Conservation (phyloP, 306 rosid genomes). For the Prinsepia uniflora region DNA sequence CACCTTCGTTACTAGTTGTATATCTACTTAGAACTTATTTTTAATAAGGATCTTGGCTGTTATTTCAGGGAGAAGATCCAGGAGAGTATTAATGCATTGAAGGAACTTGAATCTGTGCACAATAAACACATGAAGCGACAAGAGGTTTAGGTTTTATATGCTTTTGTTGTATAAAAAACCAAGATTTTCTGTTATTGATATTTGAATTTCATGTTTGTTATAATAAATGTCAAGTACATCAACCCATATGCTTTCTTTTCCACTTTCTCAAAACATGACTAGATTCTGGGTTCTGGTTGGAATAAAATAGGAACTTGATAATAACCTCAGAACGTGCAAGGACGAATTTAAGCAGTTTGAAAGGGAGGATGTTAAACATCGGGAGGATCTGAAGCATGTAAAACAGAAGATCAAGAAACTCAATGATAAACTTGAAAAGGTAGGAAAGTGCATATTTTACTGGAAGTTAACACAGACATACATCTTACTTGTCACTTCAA, state of each 20-base stretch:
- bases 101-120: conserved; percentile 81
- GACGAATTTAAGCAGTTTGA: conserved; percentile 94
- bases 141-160: conserved; percentile 57
- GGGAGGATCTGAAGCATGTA: conserved; percentile 84
- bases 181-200: background rate
- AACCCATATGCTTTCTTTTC: background rate
- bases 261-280: conserved; percentile 9
- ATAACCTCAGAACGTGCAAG: conserved; percentile 71
- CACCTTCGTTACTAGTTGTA: conserved; percentile 8
- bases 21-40: conserved; percentile 11
- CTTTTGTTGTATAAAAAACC: conserved; percentile 11
- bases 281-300: conserved; percentile 16
- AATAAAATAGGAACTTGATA: conserved; percentile 64
- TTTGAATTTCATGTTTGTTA: background rate
- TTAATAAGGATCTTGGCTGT: conserved; percentile 7
- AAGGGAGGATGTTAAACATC: conserved; percentile 84
- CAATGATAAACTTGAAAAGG: conserved; percentile 83
- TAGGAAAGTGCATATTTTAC: conserved; percentile 24
- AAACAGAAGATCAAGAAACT: conserved; percentile 83
- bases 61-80: conserved; percentile 65
- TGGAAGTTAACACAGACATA: conserved; percentile 5
- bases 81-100: conserved; percentile 56
- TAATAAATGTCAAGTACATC: conserved; percentile 3
- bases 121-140: conserved; percentile 51
- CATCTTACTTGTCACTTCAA: conserved; percentile 24